phyloP scores from a whole-genome alignment of 371 early-diverging fungal genomes.

The Apophysomyces ossiformis region DNA sequence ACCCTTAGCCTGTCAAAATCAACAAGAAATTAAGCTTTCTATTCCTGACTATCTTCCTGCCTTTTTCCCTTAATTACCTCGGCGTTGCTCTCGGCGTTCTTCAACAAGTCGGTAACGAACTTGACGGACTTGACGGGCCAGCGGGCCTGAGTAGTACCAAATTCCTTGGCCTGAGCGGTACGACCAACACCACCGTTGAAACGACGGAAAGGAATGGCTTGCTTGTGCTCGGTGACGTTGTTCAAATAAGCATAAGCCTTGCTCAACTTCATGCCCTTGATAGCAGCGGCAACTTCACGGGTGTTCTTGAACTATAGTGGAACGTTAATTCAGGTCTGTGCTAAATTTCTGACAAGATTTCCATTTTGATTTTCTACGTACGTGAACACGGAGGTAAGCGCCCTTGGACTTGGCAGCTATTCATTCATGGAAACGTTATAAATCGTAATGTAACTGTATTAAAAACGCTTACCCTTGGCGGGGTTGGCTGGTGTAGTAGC shows the following conservation, averaged over 20 bases:
- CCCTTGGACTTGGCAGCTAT: slow-evolving; percentile 34
- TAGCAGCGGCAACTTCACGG: slow-evolving; percentile 95
- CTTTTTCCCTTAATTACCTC: slow-evolving; percentile 26
- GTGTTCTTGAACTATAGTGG: slow-evolving; percentile 91
- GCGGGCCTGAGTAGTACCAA: slow-evolving; percentile 94
- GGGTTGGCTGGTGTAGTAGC: slow-evolving; percentile 45
- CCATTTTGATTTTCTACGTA: slow-evolving; percentile 15
- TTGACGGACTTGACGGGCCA: slow-evolving; percentile 99
- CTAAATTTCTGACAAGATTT: background rate
- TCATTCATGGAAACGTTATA: background rate
- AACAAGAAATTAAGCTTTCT: background rate
- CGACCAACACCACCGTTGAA: slow-evolving; percentile 99
- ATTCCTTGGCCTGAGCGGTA: slow-evolving; percentile 97
- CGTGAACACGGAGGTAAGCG: slow-evolving; percentile 39
- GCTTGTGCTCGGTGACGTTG: slow-evolving; percentile 97
- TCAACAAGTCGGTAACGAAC: slow-evolving; percentile 92
- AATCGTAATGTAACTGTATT: background rate
- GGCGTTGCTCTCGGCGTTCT: slow-evolving; percentile 98
- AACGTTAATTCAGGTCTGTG: background rate
- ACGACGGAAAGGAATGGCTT: slow-evolving; percentile 97
- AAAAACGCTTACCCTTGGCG: slow-evolving; percentile 36
- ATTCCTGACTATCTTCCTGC: too few species aligned
- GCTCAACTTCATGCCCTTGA: slow-evolving; percentile 91
- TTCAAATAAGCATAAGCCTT: slow-evolving; percentile 96
- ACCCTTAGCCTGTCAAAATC: slow-evolving; percentile 75